These are phyloP conservation scores for Elsinoe necatrix DNA, from an alignment of 2,329 filamentous ascomycete genomes.

Conservation along the genomic window DNA sequence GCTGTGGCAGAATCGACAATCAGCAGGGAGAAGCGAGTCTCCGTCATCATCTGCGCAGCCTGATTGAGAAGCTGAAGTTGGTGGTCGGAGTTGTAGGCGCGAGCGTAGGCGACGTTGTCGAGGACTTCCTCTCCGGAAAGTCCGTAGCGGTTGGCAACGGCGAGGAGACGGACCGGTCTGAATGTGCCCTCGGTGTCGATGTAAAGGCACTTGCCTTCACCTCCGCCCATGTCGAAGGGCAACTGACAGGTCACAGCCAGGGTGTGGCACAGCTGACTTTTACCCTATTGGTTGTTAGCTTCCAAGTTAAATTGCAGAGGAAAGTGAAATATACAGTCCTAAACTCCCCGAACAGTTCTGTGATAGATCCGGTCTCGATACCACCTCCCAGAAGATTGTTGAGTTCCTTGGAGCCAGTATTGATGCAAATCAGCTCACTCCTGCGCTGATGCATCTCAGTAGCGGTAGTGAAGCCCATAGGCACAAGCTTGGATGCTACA, in stretches of 20 bases:
- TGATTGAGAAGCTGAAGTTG: constrained; percentile 92
- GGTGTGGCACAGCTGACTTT: constrained; percentile 97
- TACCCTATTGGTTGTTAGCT: constrained; percentile 45
- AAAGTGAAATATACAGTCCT: constrained; percentile 48
- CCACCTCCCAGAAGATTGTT: constrained; percentile 92
- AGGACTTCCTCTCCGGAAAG: constrained; percentile 94
- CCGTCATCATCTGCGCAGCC: constrained; percentile 97
- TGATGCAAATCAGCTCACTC: constrained; percentile 95
- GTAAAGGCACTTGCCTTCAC: constrained; percentile 95
- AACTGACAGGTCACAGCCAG: constrained; percentile 97
- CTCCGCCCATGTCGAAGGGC: constrained; percentile 97
- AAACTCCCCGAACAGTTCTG: constrained; percentile 96
- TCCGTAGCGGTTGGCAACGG: constrained; percentile 89
- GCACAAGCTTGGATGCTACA: constrained; percentile 84
- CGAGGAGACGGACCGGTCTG: constrained; percentile 75
- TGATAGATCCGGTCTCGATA: constrained; percentile 94
- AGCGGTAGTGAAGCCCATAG: constrained; percentile 97
- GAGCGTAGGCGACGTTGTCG: constrained; percentile 95
- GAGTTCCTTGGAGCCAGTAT: constrained; percentile 93
- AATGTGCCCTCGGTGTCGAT: constrained; percentile 99
- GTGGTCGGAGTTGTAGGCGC: constrained; percentile 97
- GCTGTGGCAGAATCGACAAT: constrained; percentile 94
- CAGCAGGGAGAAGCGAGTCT: constrained; percentile 91
- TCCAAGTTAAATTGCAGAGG: too few relatives aligned
- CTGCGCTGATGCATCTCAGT: constrained; percentile 98